Evolutionary conservation across 2,329 filamentous ascomycete species (phyloP).

Genomic region (Trichoderma atrobrunneum): DNA sequence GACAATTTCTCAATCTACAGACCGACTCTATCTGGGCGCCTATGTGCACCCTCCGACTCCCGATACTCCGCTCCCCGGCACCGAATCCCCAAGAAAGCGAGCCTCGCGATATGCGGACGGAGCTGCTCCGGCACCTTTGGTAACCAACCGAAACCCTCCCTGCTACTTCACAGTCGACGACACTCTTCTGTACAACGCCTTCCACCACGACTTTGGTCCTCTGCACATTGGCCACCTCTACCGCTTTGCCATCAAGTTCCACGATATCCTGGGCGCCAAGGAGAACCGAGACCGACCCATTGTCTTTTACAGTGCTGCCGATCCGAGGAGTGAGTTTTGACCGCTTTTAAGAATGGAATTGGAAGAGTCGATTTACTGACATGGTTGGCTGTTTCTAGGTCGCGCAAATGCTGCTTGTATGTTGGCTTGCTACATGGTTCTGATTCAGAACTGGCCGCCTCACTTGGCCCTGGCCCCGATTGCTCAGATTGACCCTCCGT

Average conservation of each 20-base stretch:
- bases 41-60: slow-evolving; percentile 79
- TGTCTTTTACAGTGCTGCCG: slow-evolving; percentile 92
- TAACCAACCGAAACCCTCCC: slow-evolving; percentile 51
- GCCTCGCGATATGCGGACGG: slow-evolving; percentile 59
- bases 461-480: slow-evolving; percentile 94
- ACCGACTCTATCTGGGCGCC: slow-evolving; percentile 91
- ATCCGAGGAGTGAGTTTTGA: slow-evolving; percentile 73
- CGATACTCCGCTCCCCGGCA: slow-evolving; percentile 84
- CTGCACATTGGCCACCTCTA: slow-evolving; percentile 97
- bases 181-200: slow-evolving; percentile 91
- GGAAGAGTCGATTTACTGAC: background rate
- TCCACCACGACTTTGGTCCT: slow-evolving; percentile 97
- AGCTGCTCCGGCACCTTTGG: slow-evolving; percentile 39
- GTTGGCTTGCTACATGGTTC: slow-evolving; percentile 96
- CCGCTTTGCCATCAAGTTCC: slow-evolving; percentile 91
- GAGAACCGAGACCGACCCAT: slow-evolving; percentile 87
- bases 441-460: slow-evolving; percentile 96
- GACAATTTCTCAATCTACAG: slow-evolving; percentile 44
- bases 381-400: slow-evolving; percentile 45
- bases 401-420: slow-evolving; percentile 93
- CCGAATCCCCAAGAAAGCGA: slow-evolving; percentile 60
- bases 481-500: slow-evolving; percentile 90
- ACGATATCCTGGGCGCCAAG: slow-evolving; percentile 88
- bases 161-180: slow-evolving; percentile 97
- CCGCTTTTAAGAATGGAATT: background rate